A percentile compares a stretch with the other conserved stretches of the same genome.
Conservation (phyloP, 179 eudicot genomes). For the Camellia oleifera region DNA sequence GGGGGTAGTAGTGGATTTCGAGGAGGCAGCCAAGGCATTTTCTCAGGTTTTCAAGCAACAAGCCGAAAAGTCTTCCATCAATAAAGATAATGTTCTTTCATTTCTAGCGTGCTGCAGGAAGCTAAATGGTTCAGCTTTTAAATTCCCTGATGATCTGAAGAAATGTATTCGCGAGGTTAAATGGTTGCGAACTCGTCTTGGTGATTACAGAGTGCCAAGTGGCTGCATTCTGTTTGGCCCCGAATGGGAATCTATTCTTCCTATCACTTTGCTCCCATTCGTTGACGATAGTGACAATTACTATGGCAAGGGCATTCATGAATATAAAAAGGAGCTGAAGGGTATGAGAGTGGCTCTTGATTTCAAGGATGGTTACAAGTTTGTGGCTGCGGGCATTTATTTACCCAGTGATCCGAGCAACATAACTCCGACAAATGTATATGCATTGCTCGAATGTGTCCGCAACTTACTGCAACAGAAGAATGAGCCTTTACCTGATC, state of each 20-base stretch:
- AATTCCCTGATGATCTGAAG: conserved; percentile 33
- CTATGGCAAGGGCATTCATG: conserved; percentile 46
- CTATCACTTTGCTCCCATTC: conserved; percentile 60
- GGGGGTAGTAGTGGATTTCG: conserved; percentile 57
- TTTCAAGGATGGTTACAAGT: conserved; percentile 36
- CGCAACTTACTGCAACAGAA: neutral
- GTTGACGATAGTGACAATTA: conserved; percentile 53
- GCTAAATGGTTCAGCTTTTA: conserved; percentile 15
- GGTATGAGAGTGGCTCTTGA: conserved; percentile 48
- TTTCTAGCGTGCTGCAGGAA: conserved; percentile 42
- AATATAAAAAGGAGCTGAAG: conserved; percentile 42
- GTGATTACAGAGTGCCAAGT: conserved; percentile 46
- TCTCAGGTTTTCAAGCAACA: conserved; percentile 35
- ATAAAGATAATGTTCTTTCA: conserved; percentile 35
- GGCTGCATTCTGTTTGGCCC: conserved; percentile 47
- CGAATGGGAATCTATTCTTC: conserved; percentile 48
- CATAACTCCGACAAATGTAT: conserved; percentile 32
- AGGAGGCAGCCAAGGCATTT: conserved; percentile 36
- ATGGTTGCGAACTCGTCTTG: conserved; percentile 62
- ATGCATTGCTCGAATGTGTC: conserved; percentile 43
- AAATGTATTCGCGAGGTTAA: conserved; percentile 34
- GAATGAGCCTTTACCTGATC: conserved; percentile 18
- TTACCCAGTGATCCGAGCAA: conserved; percentile 31
- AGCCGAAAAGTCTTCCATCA: conserved; percentile 31
- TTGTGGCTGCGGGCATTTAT: conserved; percentile 37